These are phyloP conservation scores for Antitrichia curtipendula DNA, from an alignment of 225 moss, liverwort and hornwort species.

Conservation along the genomic window DNA sequence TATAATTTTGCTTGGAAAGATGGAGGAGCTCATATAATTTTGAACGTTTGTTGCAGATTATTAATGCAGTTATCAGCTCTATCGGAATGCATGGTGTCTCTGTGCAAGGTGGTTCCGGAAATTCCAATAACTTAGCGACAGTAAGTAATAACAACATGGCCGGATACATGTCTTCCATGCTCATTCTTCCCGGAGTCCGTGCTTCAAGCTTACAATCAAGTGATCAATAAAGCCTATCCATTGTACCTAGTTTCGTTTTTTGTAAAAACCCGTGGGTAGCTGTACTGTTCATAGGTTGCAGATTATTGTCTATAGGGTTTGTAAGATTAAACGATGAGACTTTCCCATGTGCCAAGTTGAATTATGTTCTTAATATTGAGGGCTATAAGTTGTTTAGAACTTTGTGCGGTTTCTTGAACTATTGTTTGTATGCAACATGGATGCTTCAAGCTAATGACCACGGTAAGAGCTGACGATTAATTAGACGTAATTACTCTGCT, in stretches of 20 bases:
- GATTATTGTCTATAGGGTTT: not conserved
- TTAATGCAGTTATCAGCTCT: conserved; percentile 75
- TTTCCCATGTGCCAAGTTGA: not conserved
- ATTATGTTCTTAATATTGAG: not conserved
- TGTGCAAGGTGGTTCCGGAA: conserved; percentile 33
- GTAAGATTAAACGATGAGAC: not conserved
- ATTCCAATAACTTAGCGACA: conserved; percentile 27
- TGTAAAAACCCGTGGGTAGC: not conserved
- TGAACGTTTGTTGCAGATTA: conserved; percentile 45
- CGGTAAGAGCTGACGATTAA: not conserved
- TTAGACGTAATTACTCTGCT: not conserved
- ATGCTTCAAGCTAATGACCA: not conserved
- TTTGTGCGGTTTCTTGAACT: not conserved
- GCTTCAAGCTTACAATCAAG: not conserved
- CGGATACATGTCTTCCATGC: not conserved
- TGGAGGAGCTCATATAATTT: not conserved
- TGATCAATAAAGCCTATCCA: not conserved
- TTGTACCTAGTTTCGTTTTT: not conserved
- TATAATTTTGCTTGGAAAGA: not conserved
- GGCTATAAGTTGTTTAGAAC: not conserved
- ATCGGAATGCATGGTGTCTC: conserved; percentile 76
- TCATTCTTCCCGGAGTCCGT: not conserved
- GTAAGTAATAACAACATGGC: conserved; percentile 27
- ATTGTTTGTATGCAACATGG: not conserved
- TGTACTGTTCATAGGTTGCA: not conserved